Percentiles rank a stretch among this genome's conserved stretches.
Conservation (phyloP, 768 basidiomycete genomes). For the Mrakia blollopis region DNA sequence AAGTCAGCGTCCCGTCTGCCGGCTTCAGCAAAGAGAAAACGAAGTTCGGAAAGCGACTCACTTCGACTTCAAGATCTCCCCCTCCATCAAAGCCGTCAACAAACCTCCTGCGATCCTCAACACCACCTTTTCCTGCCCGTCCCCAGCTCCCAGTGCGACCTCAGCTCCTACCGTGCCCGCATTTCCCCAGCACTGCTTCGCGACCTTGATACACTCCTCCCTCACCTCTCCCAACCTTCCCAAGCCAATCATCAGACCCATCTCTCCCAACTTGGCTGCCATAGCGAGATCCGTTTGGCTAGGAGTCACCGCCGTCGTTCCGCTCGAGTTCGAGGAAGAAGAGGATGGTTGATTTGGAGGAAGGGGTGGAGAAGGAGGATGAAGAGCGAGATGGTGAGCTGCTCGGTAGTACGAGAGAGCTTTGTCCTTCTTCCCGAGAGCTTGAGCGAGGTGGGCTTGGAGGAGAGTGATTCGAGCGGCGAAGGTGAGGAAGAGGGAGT, state of each 20-base stretch:
- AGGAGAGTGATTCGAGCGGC: constrained; percentile 26
- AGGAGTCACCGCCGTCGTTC: neutral
- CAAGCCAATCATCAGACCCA: constrained; percentile 29
- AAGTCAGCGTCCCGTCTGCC: neutral
- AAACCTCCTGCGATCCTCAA: constrained; percentile 25
- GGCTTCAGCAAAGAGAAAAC: neutral
- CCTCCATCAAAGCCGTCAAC: constrained; percentile 24
- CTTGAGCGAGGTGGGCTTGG: constrained; percentile 30
- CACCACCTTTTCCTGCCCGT: constrained; percentile 15
- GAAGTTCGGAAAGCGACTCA: neutral
- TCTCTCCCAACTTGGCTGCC: constrained; percentile 25
- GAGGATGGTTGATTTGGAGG: neutral
- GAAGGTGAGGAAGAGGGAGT: constrained; percentile 23
- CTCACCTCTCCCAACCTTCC: constrained; percentile 24
- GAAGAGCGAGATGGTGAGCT: constrained; percentile 22
- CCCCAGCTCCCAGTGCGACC: neutral
- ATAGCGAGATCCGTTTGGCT: constrained; percentile 3
- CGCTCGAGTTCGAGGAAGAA: neutral
- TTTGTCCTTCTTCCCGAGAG: neutral
- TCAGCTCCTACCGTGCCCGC: neutral
- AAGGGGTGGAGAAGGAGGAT: neutral
- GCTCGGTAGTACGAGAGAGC: constrained; percentile 24
- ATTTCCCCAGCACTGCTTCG: constrained; percentile 18
- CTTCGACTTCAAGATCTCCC: constrained; percentile 31
- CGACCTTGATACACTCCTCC: constrained; percentile 16